Conservation (phyloP, 179 eudicot species). For the Beta macrorhiza region DNA sequence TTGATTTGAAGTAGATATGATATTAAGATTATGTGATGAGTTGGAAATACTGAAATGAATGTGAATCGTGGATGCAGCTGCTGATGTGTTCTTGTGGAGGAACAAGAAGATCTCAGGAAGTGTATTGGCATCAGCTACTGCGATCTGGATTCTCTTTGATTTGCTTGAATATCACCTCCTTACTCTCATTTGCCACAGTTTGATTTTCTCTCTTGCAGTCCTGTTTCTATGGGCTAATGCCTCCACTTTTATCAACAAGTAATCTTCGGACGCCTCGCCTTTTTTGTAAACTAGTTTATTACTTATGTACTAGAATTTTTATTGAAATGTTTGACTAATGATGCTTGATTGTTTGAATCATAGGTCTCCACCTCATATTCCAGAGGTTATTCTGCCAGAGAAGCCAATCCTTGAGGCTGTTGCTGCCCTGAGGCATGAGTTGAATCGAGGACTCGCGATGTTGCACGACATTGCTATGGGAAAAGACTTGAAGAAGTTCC, state of each 20-base stretch:
- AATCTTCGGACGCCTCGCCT: background rate
- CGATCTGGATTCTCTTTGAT: conserved; percentile 74
- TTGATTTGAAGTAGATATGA: background rate
- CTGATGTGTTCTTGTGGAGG: conserved; percentile 75
- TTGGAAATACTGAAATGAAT: background rate
- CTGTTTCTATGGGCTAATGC: conserved; percentile 70
- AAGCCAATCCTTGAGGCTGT: conserved; percentile 41
- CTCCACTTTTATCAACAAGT: conserved; percentile 60
- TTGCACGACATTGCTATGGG: conserved; percentile 57
- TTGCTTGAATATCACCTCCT: conserved; percentile 60
- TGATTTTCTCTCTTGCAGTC: conserved; percentile 57
- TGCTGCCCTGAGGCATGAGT: conserved; percentile 36
- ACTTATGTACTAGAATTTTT: background rate
- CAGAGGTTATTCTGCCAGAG: conserved; percentile 53
- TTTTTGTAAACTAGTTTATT: background rate
- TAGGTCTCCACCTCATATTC: conserved; percentile 54
- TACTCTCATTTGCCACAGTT: conserved; percentile 59
- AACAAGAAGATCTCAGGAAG: conserved; percentile 67
- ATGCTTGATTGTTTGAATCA: background rate
- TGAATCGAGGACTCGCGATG: conserved; percentile 37
- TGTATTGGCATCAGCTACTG: conserved; percentile 57
- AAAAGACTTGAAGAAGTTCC: conserved; percentile 61
- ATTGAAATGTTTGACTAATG: background rate
- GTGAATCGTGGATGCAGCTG: conserved; percentile 44
- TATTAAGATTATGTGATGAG: background rate